A percentile compares a stretch with the other conserved stretches of the same genome.
Evolutionary conservation across 805 yeast genomes (phyloP).

Genomic region (Yarrowia keelungensis): DNA sequence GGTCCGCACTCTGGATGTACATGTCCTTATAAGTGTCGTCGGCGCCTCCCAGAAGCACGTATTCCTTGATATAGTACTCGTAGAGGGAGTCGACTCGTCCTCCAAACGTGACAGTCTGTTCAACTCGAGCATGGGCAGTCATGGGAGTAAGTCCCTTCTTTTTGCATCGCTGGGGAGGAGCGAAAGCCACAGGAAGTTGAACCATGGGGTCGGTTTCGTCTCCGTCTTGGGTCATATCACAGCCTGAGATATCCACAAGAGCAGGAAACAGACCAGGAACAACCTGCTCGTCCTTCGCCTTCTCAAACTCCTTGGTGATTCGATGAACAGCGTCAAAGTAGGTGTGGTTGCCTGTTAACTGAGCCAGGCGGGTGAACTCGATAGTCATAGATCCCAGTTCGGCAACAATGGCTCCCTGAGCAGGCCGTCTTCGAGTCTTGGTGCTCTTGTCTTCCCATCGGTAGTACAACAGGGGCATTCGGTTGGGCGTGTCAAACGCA

Average conservation of each 20-base stretch:
- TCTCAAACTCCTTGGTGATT: constrained; percentile 53
- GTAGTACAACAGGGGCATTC: constrained; percentile 59
- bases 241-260: constrained; percentile 60
- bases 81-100: constrained; percentile 57
- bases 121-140: background rate
- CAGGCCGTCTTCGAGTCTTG: constrained; percentile 46
- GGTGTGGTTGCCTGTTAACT: constrained; percentile 56
- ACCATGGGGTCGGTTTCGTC: constrained; percentile 16
- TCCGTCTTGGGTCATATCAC: constrained; percentile 47
- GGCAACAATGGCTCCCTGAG: constrained; percentile 51
- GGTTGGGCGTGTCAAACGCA: constrained; percentile 66
- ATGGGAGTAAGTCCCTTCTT: constrained; percentile 22
- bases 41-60: constrained; percentile 53
- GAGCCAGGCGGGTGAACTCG: constrained; percentile 62
- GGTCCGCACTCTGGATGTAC: constrained; percentile 48
- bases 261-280: constrained; percentile 57
- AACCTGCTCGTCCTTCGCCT: constrained; percentile 48
- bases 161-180: constrained; percentile 13
- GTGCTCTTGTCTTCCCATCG: constrained; percentile 51
- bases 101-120: constrained; percentile 50
- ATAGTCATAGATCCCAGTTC: constrained; percentile 59
- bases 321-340: constrained; percentile 61
- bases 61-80: constrained; percentile 59
- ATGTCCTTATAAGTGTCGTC: constrained; percentile 51
- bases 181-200: constrained; percentile 11